Base-by-base conservation (phyloP, 306 rosid species). In the Canavalia gladiata region DNA sequence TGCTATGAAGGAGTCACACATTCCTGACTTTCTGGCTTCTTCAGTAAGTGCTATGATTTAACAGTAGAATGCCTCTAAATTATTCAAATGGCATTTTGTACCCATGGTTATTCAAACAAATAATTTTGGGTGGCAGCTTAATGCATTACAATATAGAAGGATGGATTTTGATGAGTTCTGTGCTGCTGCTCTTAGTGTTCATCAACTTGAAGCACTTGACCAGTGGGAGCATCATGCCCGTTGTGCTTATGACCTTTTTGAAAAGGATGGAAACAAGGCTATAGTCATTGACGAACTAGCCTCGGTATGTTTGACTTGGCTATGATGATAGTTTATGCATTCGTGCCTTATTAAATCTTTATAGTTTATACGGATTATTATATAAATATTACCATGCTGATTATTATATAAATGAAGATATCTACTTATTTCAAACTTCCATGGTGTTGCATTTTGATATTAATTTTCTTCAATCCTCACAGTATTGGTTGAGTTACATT, bases 131-230 rank as follows among this genome's bases (percentile, higher is more conserved):
- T 87, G 76, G 82, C 89, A 92, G 97, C 86, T 90, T 79, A 92
- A 87, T 49, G 91, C 94, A 41, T 77, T 92, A 83, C 97, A 92
- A 79, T 89, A 86, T 56, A 83, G 93, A 81, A 86, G 94, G 85
- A 92, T 92, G 93, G 93, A 90, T 71, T 92, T 92, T 72, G 93
- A 90, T 67, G 97, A 92, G 85, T 92, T 92, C 80, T 90, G 93
- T 74, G 90, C 94, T 25, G 97, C 97, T 55, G 76, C 93, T 68
- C 70, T 92, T 8, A 89, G 94, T 42, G 92, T 92, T 76, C 90
- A 89, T 86, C 94, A 92, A 74, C 84, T 92, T 39, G 97, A 90
- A 82, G 86, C 86, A 75, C 87, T 86, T 74, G 89, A 88, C 68
- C 82, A 73, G 49, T 92, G 97, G 97, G 94, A 92, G 85, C 91